Conservation (phyloP, 106 monocot species). For the Dendrobium nobile region DNA sequence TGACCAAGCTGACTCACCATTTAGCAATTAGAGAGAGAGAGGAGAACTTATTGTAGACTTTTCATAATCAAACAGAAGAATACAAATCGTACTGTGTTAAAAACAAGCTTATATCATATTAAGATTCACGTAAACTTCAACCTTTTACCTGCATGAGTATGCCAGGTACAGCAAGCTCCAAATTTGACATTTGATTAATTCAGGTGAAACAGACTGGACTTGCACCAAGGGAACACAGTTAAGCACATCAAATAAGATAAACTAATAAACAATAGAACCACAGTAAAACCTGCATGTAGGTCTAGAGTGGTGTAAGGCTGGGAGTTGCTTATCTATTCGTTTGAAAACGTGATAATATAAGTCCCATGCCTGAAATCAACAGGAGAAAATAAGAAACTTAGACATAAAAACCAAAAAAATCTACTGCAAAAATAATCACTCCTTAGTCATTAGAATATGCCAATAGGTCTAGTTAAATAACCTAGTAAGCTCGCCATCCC, state of each 20-base stretch:
- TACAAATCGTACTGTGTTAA: background rate
- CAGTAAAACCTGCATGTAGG: slow-evolving; percentile 49
- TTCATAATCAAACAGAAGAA: background rate
- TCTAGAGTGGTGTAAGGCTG: slow-evolving; percentile 90
- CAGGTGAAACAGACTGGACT: slow-evolving; percentile 85
- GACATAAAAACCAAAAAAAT: background rate
- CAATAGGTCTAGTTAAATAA: slow-evolving; percentile 10
- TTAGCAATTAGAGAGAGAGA: slow-evolving; percentile 42
- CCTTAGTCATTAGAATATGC: background rate
- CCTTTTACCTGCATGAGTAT: slow-evolving; percentile 75
- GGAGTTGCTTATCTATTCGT: slow-evolving; percentile 97
- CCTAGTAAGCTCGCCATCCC: slow-evolving; percentile 96
- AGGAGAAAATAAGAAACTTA: background rate
- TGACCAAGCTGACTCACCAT: slow-evolving; percentile 95
- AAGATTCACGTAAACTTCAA: background rate
- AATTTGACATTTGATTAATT: slow-evolving; percentile 84
- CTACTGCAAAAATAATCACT: background rate
- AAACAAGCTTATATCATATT: background rate
- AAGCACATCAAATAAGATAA: slow-evolving; percentile 3
- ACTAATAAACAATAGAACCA: background rate
- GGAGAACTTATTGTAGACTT: background rate
- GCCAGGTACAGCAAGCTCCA: slow-evolving; percentile 98
- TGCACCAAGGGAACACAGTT: background rate
- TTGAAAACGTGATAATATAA: slow-evolving; percentile 99
- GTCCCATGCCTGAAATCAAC: slow-evolving; percentile 83